Conservation (phyloP, 352 stramenopile species). For the Globisporangium paddicum region DNA sequence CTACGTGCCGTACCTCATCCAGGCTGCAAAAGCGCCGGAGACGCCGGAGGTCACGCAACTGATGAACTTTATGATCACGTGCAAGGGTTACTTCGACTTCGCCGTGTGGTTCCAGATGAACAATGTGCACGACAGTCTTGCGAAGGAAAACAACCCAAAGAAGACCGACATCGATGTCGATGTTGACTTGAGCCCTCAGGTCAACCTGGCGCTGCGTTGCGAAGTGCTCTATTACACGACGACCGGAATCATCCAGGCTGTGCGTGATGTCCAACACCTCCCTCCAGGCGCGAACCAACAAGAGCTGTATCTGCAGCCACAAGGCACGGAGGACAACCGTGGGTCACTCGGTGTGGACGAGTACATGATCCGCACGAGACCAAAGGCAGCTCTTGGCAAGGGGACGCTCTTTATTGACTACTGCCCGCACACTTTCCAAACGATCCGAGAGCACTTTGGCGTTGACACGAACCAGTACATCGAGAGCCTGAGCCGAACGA, state of each 20-base stretch:
- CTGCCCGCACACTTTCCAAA: slow-evolving; percentile 82
- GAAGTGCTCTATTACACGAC: slow-evolving; percentile 88
- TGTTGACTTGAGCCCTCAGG: slow-evolving; percentile 80
- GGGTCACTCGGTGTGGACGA: slow-evolving; percentile 75
- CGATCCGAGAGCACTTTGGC: slow-evolving; percentile 81
- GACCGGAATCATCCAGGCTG: slow-evolving; percentile 84
- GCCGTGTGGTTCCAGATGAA: slow-evolving; percentile 90
- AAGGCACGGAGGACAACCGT: slow-evolving; percentile 72
- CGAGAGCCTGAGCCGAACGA: slow-evolving; percentile 75
- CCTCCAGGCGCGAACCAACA: slow-evolving; percentile 65
- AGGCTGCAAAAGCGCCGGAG: slow-evolving; percentile 36
- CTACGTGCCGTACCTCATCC: slow-evolving; percentile 83
- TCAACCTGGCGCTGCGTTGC: slow-evolving; percentile 80
- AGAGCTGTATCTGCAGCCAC: slow-evolving; percentile 75
- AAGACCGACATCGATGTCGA: slow-evolving; percentile 80
- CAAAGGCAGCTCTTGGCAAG: slow-evolving; percentile 67
- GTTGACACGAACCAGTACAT: slow-evolving; percentile 84
- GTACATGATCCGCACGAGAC: slow-evolving; percentile 79
- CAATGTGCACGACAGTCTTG: slow-evolving; percentile 48
- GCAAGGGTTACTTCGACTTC: slow-evolving; percentile 89
- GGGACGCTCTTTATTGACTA: slow-evolving; percentile 86
- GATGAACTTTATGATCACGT: slow-evolving; percentile 90
- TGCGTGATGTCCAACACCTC: slow-evolving; percentile 65
- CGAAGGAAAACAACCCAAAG: slow-evolving; percentile 16
- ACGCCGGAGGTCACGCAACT: slow-evolving; percentile 47